Base-by-base conservation (phyloP, 352 stramenopile species). In the Elongisporangium undulatum region DNA sequence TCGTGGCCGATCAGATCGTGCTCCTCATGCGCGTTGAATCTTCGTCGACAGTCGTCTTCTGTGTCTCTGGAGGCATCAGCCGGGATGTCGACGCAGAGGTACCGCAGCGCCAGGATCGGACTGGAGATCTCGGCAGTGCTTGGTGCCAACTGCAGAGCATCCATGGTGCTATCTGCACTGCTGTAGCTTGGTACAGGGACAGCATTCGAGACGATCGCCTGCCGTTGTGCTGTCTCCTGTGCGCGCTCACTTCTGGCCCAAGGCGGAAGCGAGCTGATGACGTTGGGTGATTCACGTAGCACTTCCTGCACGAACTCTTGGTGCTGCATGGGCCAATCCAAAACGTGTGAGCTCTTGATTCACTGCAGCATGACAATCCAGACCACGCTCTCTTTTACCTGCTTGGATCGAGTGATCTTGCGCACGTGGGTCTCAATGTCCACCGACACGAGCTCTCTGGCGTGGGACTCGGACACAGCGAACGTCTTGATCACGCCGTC, bases 401-500 rank as follows among this genome's bases (percentile, higher is more conserved):
- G 74, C 26, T 79, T 67, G 41, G 67, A 67, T 10, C 64, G 63
- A 3, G 58, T 38, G 0, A 58, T 66, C 21, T 76, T 78, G 16
- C 70, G 70, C 38, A 91, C 53, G 38, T 82, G 85, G 8, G 66
- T 71, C 17, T 81, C 79, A 15, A 88, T 41, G 38, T 74, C 79
- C 3, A 89, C 52, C 12, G 53, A 61, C 17, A 69, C 73, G 23
- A 88, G 63, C 51, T 94, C 76, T 48, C 77, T 88, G 3, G 74
- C 79, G 57, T 78, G 86, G 19, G 50, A 64, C 50, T 89, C 72
- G 51, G 76, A 54, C 6, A 89, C 17, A 3, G 66, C 66, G 58
- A 89, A 94, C 9, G 89, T 63, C 50, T 77, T 77, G 45, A 92
- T 56, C 8, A 67, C 81, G 24, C 82, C 81, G 29, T 94, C 85